Evolutionary conservation across 768 basidiomycete species (phyloP), one percentile per base, ranked within the genome.

Genomic region (Tricholoma matsutake): DNA sequence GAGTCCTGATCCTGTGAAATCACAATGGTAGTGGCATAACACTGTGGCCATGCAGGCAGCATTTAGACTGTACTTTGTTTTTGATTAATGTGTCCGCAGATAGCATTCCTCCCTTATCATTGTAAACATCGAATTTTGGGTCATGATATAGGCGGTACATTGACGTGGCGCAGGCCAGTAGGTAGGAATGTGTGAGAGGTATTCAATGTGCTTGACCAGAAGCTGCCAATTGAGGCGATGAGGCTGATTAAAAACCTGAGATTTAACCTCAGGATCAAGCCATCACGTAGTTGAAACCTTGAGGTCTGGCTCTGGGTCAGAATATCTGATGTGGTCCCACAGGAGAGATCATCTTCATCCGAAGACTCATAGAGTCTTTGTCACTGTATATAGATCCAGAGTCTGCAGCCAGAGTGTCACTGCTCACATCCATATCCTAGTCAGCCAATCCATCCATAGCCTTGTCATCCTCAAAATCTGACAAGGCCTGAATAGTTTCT

Each of bases 61-160:
- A 2, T 49, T 20, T 20, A 18, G 18, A 54, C n/a, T 31, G n/a
- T 41, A 68, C 69, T 47, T 62, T 61, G 34, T 68, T 67, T 58
- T 70, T 68, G 8, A 70, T 62, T 7, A 70, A 54, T 0, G 64
- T 60, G 45, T 68, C 69, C 6, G 63, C 59, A 4, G 62, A 58
- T 22, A 61, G 25, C 3, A 64, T 25, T 13, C 39, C 39, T 9
- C 57, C 67, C 4, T 61, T 34, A 10, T 65, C 64, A 39, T 65
- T 56, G 11, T 14, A 45, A 32, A 68, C 41, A n/a, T 59, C 32
- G 29, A 57, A 67, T 35, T 64, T 65, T 22, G 63, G 58, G 49
- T 64, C 58, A 0, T 59, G 49, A 7, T 49, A 29, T 64, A 64
- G 2, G 64, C 67, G 0, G 61, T 64, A 3, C 49, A 9, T 8